Conservation (phyloP, 768 basidiomycete genomes). For the Rubroboletus satanas region DNA sequence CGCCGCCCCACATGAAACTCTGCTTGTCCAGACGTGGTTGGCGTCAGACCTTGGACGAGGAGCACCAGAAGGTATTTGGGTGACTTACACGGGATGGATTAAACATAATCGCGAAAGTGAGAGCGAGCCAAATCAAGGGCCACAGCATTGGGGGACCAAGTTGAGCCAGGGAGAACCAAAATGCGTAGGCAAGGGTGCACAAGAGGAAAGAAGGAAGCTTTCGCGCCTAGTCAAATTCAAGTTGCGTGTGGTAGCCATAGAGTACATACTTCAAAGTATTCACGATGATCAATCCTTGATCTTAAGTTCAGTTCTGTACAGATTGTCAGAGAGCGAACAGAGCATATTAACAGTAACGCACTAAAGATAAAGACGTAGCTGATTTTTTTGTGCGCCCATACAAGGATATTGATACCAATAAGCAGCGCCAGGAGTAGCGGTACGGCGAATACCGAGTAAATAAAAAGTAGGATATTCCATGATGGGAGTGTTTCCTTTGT, state of each 20-base stretch:
- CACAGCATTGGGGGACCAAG: conserved; percentile 72
- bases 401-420: conserved; percentile 78
- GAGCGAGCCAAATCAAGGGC: conserved; percentile 78
- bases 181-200: conserved; percentile 67
- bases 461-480: conserved; percentile 70
- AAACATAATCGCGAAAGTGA: conserved; percentile 55
- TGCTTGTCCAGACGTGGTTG: conserved; percentile 38
- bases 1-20: conserved; percentile 35
- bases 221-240: background rate
- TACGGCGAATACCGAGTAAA: conserved; percentile 72
- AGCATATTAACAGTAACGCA: conserved; percentile 27
- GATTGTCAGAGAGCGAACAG: conserved; percentile 3
- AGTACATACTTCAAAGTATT: conserved; percentile 61
- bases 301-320: conserved; percentile 61
- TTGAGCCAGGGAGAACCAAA: conserved; percentile 77
- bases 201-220: conserved; percentile 83
- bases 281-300: conserved; percentile 69
- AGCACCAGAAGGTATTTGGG: background rate
- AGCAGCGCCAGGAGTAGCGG: conserved; percentile 74
- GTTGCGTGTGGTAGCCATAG: conserved; percentile 4
- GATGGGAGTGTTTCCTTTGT: conserved; percentile 55
- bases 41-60: background rate
- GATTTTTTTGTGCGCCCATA: conserved; percentile 73
- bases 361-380: conserved; percentile 95
- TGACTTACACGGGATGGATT: conserved; percentile 70